Evolutionary conservation across 2,329 filamentous ascomycete genomes (phyloP).

Genomic region (Fusarium nematophilum): DNA sequence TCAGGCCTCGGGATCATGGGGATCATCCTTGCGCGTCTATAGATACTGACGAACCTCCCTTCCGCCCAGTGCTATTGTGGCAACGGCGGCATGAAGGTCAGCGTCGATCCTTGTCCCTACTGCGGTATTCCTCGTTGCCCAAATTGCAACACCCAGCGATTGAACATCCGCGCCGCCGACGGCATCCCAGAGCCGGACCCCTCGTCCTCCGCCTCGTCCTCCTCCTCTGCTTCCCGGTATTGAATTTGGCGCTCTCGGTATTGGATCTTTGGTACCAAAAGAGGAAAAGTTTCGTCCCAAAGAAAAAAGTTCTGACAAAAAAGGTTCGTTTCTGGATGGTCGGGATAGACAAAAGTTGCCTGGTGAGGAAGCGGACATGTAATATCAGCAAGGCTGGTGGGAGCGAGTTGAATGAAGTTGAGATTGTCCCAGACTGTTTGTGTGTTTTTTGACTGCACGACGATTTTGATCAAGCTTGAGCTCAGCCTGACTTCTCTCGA

Average conservation of each 20-base stretch:
- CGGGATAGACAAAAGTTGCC: too few species aligned
- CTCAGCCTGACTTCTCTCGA: neutral
- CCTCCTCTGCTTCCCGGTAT: neutral
- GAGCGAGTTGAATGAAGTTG: too few species aligned
- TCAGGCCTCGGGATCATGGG: too few species aligned
- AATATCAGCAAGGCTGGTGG: too few species aligned
- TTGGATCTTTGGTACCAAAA: neutral
- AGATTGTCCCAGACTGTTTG: too few species aligned
- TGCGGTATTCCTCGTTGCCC: constrained; percentile 26
- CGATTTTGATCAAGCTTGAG: too few species aligned
- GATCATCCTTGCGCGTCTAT: neutral
- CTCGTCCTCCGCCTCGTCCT: too few species aligned
- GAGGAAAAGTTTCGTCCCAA: too few species aligned
- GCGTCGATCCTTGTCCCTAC: constrained; percentile 25
- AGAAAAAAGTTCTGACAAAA: too few species aligned
- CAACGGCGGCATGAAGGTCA: constrained; percentile 27
- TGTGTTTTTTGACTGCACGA: neutral
- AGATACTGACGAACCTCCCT: constrained; percentile 10
- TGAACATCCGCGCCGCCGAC: constrained; percentile 5
- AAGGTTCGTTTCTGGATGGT: neutral
- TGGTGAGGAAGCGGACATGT: too few species aligned
- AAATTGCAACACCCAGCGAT: constrained; percentile 22
- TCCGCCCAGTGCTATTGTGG: constrained; percentile 21
- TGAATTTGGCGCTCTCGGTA: neutral
- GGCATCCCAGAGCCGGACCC: neutral